Evolutionary conservation across 495 filamentous ascomycete genomes (phyloP), one percentile per base, ranked within the genome.

Genomic region (Tuber aestivum): DNA sequence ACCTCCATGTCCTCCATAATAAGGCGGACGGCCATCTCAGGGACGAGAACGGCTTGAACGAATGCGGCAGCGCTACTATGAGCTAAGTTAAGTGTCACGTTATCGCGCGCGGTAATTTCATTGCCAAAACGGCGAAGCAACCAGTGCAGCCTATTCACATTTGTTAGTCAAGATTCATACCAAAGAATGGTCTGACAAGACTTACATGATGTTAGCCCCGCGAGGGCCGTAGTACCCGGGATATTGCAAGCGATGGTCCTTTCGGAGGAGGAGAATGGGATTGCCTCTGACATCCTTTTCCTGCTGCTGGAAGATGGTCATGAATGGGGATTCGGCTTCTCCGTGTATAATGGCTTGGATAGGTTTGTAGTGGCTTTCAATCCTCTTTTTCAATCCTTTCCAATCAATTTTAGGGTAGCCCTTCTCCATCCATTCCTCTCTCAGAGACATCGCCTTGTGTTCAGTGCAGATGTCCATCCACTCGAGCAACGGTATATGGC

Each of bases 221-320:
- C 91, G 87, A 2, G 91, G 87, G 1, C 95, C 95, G 83, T 97
- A 99, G 82, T 98, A 99, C 0, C 95, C 95, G 41, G 90, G 90
- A 5, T 85, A 88, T 68, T 88, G 86, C 21, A 83, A 61, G n/a
- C 77, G 82, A 16, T 79, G 69, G 38, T 81, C 75, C 50, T 75
- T 79, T 2, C 73, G 74, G 37, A 80, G 70, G 50, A 81, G 65
- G 44, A 80, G 81, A 71, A 72, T 77, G 48, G 87, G 84, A 27
- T 86, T 88, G 32, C 88, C 81, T 72, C 85, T 86, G 45, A 83
- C 84, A n/a, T 87, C 84, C 6, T 85, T 88, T 76, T 89, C 87
- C 48, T 88, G 84, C 70, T 91, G 84, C 32, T 88, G 87, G 48
- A 94, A 86, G 3, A 87, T 82, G 23, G 89, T 86, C 41, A 89